Conservation (phyloP, 78 protist species). For the Isochrysis galbana region DNA sequence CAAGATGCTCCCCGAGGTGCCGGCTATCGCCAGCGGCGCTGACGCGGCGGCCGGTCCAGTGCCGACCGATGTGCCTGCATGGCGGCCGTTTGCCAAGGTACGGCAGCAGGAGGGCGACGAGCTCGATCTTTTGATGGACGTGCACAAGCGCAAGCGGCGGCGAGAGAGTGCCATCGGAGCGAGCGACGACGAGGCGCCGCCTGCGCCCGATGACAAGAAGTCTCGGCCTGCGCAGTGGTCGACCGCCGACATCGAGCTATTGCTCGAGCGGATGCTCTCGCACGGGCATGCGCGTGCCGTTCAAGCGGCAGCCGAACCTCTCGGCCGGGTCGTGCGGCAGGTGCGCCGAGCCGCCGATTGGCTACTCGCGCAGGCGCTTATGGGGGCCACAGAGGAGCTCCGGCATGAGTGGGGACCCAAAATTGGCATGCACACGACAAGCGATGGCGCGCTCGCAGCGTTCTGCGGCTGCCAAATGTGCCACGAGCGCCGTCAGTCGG, state of each 20-base stretch:
- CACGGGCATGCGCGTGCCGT: background rate
- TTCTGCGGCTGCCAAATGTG: background rate
- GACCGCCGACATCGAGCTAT: background rate
- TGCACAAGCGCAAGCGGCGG: background rate
- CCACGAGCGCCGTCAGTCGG: no score
- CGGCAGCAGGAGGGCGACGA: background rate
- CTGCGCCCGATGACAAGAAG: background rate
- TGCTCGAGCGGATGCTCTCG: background rate
- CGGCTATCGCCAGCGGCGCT: background rate
- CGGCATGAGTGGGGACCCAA: background rate
- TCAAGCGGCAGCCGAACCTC: background rate
- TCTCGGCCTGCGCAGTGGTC: background rate
- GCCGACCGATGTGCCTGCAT: background rate
- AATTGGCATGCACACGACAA: background rate
- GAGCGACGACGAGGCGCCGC: background rate
- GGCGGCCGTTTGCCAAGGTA: background rate
- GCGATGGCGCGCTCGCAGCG: background rate
- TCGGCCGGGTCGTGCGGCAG: background rate
- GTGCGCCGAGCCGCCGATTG: background rate
- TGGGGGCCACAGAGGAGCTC: background rate
- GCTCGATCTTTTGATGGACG: background rate
- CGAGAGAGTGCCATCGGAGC: background rate
- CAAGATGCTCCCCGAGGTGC: constrained; percentile 5
- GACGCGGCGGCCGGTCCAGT: background rate
- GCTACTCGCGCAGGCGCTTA: background rate